phyloP scores from a whole-genome alignment of 1,139 yeast species.

The Kodamaea fungicola region DNA sequence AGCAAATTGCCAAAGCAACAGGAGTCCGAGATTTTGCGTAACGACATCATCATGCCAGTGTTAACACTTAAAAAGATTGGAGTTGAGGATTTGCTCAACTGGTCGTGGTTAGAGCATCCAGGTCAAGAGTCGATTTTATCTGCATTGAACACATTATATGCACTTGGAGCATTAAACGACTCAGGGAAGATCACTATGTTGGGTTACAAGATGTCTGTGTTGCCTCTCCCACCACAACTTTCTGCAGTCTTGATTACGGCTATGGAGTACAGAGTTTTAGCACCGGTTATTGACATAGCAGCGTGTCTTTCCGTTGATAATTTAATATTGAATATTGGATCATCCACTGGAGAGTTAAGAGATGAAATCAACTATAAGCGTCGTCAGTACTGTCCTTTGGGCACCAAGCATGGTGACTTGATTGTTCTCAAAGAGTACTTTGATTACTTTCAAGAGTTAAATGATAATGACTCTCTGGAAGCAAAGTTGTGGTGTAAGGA shows the following conservation, averaged over 20 bases:
- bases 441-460: conserved; percentile 51
- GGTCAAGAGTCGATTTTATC: conserved; percentile 72
- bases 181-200: conserved; percentile 69
- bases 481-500: conserved; percentile 81
- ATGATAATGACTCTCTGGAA: conserved; percentile 28
- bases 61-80: conserved; percentile 80
- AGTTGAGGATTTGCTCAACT: conserved; percentile 75
- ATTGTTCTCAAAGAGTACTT: conserved; percentile 77
- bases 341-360: conserved; percentile 72
- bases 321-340: conserved; percentile 56
- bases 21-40: conserved; percentile 87
- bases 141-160: conserved; percentile 74
- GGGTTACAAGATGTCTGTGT: conserved; percentile 80
- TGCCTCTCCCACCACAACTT: conserved; percentile 88
- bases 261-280: conserved; percentile 51
- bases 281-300: conserved; percentile 79
- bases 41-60: conserved; percentile 81
- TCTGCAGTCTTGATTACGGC: conserved; percentile 85
- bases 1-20: conserved; percentile 66
- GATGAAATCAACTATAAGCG: conserved; percentile 73
- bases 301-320: conserved; percentile 93
- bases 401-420: conserved; percentile 75
- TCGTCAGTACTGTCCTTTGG: conserved; percentile 63
- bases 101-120: conserved; percentile 94
- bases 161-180: conserved; percentile 76